Conservation (phyloP, 2,329 filamentous ascomycete species). For the Apiospora koreana region DNA sequence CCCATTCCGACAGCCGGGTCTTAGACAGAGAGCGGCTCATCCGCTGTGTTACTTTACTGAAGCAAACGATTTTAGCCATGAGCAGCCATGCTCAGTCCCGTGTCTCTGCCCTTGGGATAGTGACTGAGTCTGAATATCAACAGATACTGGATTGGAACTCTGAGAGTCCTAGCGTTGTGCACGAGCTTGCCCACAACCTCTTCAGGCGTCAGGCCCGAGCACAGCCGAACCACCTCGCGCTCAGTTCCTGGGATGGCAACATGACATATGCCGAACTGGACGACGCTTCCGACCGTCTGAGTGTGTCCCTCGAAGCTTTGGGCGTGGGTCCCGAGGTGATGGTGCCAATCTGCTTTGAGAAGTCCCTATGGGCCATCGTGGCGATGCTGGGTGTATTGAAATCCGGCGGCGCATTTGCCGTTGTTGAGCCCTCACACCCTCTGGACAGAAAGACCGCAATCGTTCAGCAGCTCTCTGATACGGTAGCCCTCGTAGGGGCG, state of each 20-base stretch:
- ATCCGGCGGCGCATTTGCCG: constrained; percentile 9
- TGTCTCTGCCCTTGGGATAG: no score
- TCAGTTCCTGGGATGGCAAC: background rate
- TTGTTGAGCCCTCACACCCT: constrained; percentile 10
- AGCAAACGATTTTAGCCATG: no score
- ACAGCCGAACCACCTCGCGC: no score
- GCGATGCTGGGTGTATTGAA: constrained; percentile 14
- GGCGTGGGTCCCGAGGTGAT: background rate
- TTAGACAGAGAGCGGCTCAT: no score
- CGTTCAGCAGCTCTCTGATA: background rate
- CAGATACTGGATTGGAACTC: no score
- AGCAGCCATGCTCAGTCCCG: no score
- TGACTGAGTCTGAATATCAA: no score
- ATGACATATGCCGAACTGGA: background rate
- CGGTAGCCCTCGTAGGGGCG: background rate
- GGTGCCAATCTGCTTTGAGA: background rate
- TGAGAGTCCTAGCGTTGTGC: no score
- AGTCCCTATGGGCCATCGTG: constrained; percentile 10
- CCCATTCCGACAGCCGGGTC: no score
- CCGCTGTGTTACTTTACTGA: no score
- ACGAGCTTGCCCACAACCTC: no score
- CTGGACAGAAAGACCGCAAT: background rate
- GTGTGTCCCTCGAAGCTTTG: background rate
- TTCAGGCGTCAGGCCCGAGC: no score
- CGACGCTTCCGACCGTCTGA: background rate